Percentiles rank a stretch among this genome's conserved stretches.
Evolutionary conservation across 352 stramenopile species (phyloP).

Genomic region (Phytopythium cucurbitacearum): DNA sequence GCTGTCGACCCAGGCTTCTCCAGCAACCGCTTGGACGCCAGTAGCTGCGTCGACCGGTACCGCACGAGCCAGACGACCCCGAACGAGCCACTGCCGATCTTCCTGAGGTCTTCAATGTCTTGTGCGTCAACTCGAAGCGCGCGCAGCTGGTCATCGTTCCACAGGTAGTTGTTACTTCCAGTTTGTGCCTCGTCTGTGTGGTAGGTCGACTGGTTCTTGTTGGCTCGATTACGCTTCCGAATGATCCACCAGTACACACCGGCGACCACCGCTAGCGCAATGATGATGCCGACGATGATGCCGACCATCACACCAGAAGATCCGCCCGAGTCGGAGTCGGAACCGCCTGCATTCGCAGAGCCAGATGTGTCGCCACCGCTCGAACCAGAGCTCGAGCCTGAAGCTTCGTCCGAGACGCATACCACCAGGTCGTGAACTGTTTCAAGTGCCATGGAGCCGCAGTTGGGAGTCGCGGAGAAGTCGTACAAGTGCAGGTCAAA

Average conservation of each 20-base stretch:
- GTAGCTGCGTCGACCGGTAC: conserved; percentile 14
- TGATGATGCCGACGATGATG: too few species aligned
- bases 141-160: conserved; percentile 15
- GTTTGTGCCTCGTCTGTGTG: conserved; percentile 1
- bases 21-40: conserved; percentile 19
- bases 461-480: conserved; percentile 3
- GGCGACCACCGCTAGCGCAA: too few species aligned
- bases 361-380: neutral
- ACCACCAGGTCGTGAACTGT: neutral
- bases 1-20: conserved; percentile 4
- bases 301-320: too few species aligned
- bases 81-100: conserved; percentile 16
- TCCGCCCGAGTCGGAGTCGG: neutral
- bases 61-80: conserved; percentile 18
- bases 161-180: conserved; percentile 1
- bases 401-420: conserved; percentile 3
- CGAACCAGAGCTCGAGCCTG: neutral
- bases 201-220: neutral
- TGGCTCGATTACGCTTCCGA: too few species aligned
- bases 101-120: conserved; percentile 15
- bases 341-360: neutral
- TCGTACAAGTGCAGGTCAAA: conserved; percentile 1
- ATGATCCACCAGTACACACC: too few species aligned
- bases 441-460: neutral
- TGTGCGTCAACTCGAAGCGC: conserved; percentile 11